phyloP scores from a whole-genome alignment of 345 rosid genomes.

The Moricandia moricandioides region DNA sequence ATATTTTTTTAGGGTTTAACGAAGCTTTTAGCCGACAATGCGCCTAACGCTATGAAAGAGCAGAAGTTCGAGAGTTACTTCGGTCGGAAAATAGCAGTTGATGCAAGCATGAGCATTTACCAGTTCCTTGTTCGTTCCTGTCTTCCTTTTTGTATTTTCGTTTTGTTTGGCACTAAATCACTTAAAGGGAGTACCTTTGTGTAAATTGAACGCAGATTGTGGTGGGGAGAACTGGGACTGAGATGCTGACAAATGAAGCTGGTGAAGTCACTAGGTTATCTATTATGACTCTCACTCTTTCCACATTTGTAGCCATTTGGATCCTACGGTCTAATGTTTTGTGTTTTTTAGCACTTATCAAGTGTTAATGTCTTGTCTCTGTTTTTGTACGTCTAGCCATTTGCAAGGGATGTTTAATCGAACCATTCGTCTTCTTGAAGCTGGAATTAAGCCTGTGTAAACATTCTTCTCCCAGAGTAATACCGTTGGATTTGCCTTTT shows the following conservation, averaged over 20 bases:
- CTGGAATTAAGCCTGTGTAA: slow-evolving; percentile 96
- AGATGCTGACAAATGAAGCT: slow-evolving; percentile 91
- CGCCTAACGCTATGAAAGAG: slow-evolving; percentile 84
- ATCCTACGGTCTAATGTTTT: not conserved
- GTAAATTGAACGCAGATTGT: slow-evolving; percentile 59
- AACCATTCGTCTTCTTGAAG: slow-evolving; percentile 89
- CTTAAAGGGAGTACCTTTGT: not conserved
- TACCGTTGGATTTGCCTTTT: not conserved
- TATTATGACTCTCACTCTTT: not conserved
- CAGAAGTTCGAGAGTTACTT: slow-evolving; percentile 90
- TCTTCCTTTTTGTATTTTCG: not conserved
- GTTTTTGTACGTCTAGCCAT: slow-evolving; percentile 46
- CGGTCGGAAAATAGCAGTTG: slow-evolving; percentile 90
- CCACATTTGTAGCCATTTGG: not conserved
- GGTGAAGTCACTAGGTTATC: slow-evolving; percentile 91
- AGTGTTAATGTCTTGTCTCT: not conserved
- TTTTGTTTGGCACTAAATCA: not conserved
- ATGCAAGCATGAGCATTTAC: slow-evolving; percentile 99
- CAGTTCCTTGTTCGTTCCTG: slow-evolving; percentile 71
- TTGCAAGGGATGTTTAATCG: slow-evolving; percentile 93
- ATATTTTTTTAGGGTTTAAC: slow-evolving; percentile 69
- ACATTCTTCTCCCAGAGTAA: slow-evolving; percentile 21
- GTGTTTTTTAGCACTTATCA: not conserved
- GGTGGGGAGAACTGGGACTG: slow-evolving; percentile 86
- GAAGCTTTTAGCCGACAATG: slow-evolving; percentile 93